Conservation (phyloP, 148 eudicot genomes). For the Rhododendron mucronatum region DNA sequence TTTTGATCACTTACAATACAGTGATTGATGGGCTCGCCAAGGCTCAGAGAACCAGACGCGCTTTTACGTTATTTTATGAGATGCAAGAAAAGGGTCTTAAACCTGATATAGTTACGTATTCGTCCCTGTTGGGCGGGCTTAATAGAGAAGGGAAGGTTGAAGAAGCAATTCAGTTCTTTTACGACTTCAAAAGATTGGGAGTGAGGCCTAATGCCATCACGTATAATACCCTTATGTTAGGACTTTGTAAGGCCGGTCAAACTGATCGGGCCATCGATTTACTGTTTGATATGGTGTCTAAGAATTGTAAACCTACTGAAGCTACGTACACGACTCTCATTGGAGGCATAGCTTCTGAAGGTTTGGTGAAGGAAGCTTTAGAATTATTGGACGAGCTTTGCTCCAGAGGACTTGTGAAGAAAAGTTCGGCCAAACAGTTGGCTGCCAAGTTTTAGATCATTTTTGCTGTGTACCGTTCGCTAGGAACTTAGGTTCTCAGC, state of each 20-base stretch:
- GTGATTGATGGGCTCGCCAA: constrained; percentile 56
- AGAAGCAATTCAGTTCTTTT: constrained; percentile 42
- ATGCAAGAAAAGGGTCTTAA: constrained; percentile 50
- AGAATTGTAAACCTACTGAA: constrained; percentile 55
- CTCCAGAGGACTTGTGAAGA: constrained; percentile 48
- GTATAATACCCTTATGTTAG: constrained; percentile 52
- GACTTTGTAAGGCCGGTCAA: constrained; percentile 53
- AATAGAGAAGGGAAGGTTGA: constrained; percentile 59
- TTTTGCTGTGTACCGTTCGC: background rate
- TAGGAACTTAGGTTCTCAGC: background rate
- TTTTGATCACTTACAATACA: constrained; percentile 58
- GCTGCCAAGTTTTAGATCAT: constrained; percentile 20
- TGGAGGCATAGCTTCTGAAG: constrained; percentile 57
- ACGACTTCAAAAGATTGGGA: constrained; percentile 45
- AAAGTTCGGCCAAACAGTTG: constrained; percentile 47
- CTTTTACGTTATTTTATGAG: constrained; percentile 41
- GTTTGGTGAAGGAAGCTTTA: constrained; percentile 46
- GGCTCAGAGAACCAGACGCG: constrained; percentile 43
- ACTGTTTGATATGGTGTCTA: constrained; percentile 49
- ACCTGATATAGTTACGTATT: constrained; percentile 52
- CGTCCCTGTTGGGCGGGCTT: constrained; percentile 48
- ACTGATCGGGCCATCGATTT: constrained; percentile 58
- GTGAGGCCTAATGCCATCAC: constrained; percentile 46
- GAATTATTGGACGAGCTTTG: constrained; percentile 45
- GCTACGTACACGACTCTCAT: constrained; percentile 49